Conservation (phyloP, 495 filamentous ascomycete genomes). For the Daldinia grandis region DNA sequence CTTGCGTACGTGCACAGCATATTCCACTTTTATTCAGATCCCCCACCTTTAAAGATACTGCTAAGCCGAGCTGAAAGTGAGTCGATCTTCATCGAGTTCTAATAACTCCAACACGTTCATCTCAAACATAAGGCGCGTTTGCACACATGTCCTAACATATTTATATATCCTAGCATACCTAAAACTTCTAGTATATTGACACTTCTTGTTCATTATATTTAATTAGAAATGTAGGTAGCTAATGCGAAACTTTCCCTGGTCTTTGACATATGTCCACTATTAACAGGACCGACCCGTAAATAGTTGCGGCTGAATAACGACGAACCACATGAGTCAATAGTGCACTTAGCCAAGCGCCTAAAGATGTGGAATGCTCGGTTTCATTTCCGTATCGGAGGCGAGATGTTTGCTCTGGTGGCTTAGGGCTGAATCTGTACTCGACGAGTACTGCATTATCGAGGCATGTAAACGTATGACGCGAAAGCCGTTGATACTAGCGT, state of each 20-base stretch:
- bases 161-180: no score
- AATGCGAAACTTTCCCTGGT: neutral
- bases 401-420: neutral
- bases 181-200: no score
- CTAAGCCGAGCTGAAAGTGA: conserved; percentile 31
- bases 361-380: neutral
- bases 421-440: neutral
- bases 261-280: neutral
- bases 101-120: neutral
- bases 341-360: conserved; percentile 9
- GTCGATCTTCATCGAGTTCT: neutral
- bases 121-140: no score
- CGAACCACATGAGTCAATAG: conserved; percentile 7
- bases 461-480: neutral
- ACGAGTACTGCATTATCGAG: neutral
- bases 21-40: neutral
- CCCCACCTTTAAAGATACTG: conserved; percentile 1
- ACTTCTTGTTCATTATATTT: neutral
- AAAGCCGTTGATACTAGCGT: neutral
- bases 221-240: neutral
- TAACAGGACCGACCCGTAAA: neutral
- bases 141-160: no score
- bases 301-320: conserved; percentile 1
- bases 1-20: neutral
- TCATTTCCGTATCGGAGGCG: neutral